These are phyloP conservation scores for Boletus pseudopeckii DNA, from an alignment of 768 basidiomycete species.

Conservation along the genomic window DNA sequence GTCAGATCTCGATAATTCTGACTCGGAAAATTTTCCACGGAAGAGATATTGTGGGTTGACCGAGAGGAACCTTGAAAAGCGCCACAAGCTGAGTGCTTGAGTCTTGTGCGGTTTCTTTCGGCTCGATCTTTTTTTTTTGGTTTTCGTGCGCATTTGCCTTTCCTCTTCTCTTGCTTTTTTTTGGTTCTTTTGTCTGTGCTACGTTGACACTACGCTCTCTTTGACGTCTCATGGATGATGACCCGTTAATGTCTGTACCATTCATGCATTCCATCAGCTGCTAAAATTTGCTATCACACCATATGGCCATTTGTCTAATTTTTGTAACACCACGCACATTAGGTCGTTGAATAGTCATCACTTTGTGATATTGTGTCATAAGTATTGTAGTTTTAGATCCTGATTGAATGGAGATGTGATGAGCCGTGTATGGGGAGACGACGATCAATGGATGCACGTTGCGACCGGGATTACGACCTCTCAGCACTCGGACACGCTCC, in stretches of 20 bases:
- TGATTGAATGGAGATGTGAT: slow-evolving; percentile 20
- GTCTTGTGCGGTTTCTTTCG: slow-evolving; percentile 2
- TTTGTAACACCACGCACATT: slow-evolving; percentile 26
- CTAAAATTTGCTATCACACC: slow-evolving; percentile 15
- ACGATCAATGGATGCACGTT: slow-evolving; percentile 13
- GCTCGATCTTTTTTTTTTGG: slow-evolving; percentile 6
- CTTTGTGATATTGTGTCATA: slow-evolving; percentile 10
- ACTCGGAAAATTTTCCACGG: slow-evolving; percentile 22
- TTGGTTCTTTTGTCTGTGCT: neutral
- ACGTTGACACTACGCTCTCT: slow-evolving; percentile 15
- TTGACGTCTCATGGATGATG: slow-evolving; percentile 23
- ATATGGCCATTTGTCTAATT: slow-evolving; percentile 32
- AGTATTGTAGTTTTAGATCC: slow-evolving; percentile 30
- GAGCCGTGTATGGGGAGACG: slow-evolving; percentile 6
- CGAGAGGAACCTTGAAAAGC: slow-evolving; percentile 25
- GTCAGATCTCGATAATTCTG: slow-evolving; percentile 32
- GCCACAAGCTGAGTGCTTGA: slow-evolving; percentile 28
- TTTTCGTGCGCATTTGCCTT: slow-evolving; percentile 1
- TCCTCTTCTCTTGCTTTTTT: no score
- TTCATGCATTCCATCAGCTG: slow-evolving; percentile 24
- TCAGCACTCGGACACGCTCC: slow-evolving; percentile 12
- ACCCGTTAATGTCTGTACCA: slow-evolving; percentile 22
- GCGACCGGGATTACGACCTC: slow-evolving; percentile 30
- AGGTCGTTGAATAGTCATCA: slow-evolving; percentile 15
- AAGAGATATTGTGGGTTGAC: slow-evolving; percentile 22